Evolutionary conservation across 1,284 basidiomycete species (phyloP), one percentile per base, ranked within the genome.

Genomic region (Papiliotrema fonsecae): DNA sequence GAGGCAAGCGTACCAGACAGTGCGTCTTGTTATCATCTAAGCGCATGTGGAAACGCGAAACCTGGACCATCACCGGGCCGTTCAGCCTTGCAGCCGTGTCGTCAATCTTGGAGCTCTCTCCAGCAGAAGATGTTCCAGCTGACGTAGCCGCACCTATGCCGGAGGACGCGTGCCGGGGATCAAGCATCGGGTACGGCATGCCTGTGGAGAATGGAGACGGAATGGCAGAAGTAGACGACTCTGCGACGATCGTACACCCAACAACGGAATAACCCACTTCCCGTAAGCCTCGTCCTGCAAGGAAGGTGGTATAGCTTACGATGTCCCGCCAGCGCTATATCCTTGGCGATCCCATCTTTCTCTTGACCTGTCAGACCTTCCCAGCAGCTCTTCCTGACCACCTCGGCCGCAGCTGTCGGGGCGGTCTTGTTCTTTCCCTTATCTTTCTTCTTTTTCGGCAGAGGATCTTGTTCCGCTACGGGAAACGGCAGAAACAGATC

Each of bases 401-500:
- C 24, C 18, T 26, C 27, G 16, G 21, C 26, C 26, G 28, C 30
- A 22, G 25, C 35, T 6, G 31, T 31, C 21, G 13, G 42, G 32
- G 44, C 11, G 2, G 56, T 59, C 56, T 67, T 70, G 13, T 45
- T 59, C 57, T 72, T 72, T 2, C 64, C 67, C 54, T 72, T 70
- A 18, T 49, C 50, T n/a, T n/a, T n/a, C 45, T 65, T 65, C 14
- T 51, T 54, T 47, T 68, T 69, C 49, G 57, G 61, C 4, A 47
- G 36, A 2, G 19, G 31, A 11, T 49, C 47, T 4, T 50, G 46
- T 4, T 56, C 46, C 4, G 65, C 57, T 1, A 61, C 35, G 0
- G 70, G 69, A 55, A 68, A 74, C 16, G 70, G 68, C 4, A 69
- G 42, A 49, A 64, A 70, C 21, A 74, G 67, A 57, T 74, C 70